Base-by-base conservation (phyloP, 139 green algal species). In the Closterium sp. region DNA sequence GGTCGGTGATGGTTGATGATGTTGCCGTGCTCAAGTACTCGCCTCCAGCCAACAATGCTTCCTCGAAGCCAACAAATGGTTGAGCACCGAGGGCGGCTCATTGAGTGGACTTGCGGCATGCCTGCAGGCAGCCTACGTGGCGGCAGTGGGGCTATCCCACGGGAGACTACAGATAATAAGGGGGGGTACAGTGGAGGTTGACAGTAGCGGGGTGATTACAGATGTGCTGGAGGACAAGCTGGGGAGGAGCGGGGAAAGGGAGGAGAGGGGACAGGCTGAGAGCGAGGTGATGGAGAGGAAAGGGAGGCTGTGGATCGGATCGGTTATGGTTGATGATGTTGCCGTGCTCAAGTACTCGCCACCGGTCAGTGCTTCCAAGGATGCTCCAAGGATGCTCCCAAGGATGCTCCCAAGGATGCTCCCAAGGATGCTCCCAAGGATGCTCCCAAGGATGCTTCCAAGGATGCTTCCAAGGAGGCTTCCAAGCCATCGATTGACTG, bases 201-300 rank as follows among this genome's bases (percentile, higher is more conserved):
- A 92, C 32, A 34, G 90, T 33, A 33, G 90, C 4, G 89, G 89
- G 33, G 35, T 31, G 25, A 86, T 92, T 16, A 90, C 32, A 33
- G 84, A 92, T 25, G 86, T 92, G 32, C 12, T 92, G 25, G 89
- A 92, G 64, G 89, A 92, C 30, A 66, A 25, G 32, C 32, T 32
- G 30, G 89, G 89, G 21, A 9, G 23, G 83, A 33, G 30, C 2
- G 89, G 84, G 33, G 12, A 6, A 6, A n/a, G n/a, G n/a, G n/a
- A n/a, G n/a, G n/a, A n/a, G n/a, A n/a, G n/a, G n/a, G n/a, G n/a
- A n/a, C n/a, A n/a, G n/a, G 89, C 89, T 19, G 25, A 84, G 2
- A 92, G 89, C 4, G 89, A 92, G 32, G 83, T 89, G 10, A 32
- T 90, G 83, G 89, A 92, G 83, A 32, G 84, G 23, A 86, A 66